A percentile compares a stretch with the other conserved stretches of the same genome.
Conservation (phyloP, 805 yeast species). For the Komagataella kurtzmanii region DNA sequence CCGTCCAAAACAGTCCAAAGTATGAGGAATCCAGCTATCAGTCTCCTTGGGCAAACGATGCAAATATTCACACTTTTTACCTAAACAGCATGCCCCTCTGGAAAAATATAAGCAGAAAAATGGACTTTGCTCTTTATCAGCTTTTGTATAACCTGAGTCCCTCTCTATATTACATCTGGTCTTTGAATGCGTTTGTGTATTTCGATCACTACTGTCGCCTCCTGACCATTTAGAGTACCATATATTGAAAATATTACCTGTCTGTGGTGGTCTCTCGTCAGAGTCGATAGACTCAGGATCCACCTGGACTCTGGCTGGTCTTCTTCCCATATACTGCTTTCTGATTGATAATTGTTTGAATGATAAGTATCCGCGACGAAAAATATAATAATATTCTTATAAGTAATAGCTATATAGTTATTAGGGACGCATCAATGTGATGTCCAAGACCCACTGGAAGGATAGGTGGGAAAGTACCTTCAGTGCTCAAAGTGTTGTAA, state of each 20-base stretch:
- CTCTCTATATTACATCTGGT: slow-evolving; percentile 43
- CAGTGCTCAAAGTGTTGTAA: too few species aligned
- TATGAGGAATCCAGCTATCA: slow-evolving; percentile 42
- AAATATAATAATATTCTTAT: too few species aligned
- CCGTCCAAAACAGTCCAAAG: slow-evolving; percentile 86
- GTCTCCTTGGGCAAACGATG: slow-evolving; percentile 60
- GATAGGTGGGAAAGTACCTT: too few species aligned
- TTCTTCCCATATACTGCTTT: background rate
- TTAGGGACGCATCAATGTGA: too few species aligned
- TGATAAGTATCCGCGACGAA: background rate
- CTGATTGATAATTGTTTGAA: background rate
- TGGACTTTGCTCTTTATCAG: slow-evolving; percentile 29
- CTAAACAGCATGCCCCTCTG: slow-evolving; percentile 75
- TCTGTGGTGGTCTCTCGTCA: slow-evolving; percentile 61
- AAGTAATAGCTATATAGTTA: too few species aligned
- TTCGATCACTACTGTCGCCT: slow-evolving; percentile 39
- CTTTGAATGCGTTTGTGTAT: slow-evolving; percentile 26
- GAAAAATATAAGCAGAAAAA: slow-evolving; percentile 78
- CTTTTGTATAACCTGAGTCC: slow-evolving; percentile 71
- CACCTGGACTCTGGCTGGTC: slow-evolving; percentile 64
- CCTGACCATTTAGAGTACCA: slow-evolving; percentile 91
- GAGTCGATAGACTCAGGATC: slow-evolving; percentile 42
- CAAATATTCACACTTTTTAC: slow-evolving; percentile 59
- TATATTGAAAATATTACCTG: slow-evolving; percentile 69
- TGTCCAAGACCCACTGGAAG: too few species aligned